Evolutionary conservation across 768 basidiomycete species (phyloP).

Genomic region (Rhodotorula sphaerocarpa): DNA sequence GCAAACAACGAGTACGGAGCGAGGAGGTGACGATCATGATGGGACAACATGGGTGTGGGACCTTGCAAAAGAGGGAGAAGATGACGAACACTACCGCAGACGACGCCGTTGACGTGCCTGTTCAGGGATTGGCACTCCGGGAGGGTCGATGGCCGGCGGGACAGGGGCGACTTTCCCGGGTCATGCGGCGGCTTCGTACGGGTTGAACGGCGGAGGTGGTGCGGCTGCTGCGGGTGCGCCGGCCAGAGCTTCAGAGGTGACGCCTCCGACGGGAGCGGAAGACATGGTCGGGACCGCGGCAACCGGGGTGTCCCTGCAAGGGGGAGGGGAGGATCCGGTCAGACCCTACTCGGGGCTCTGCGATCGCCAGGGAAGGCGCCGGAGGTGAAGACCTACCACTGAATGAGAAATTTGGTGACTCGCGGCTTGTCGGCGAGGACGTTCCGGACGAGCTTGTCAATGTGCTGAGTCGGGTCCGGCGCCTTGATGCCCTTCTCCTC

Average conservation of each 20-base stretch:
- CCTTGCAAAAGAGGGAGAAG: neutral
- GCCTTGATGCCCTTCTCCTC: slow-evolving; percentile 54
- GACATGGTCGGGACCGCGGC: neutral
- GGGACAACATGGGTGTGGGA: neutral
- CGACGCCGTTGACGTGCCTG: too few species aligned
- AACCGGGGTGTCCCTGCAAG: slow-evolving; percentile 4
- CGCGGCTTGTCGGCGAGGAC: slow-evolving; percentile 78
- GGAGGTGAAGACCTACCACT: slow-evolving; percentile 38
- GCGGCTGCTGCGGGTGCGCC: too few species aligned
- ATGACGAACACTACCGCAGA: too few species aligned
- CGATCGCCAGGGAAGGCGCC: too few species aligned
- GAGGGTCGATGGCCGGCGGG: too few species aligned
- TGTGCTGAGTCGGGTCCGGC: slow-evolving; percentile 40
- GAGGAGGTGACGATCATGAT: neutral
- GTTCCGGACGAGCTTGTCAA: slow-evolving; percentile 73
- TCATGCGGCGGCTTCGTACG: neutral
- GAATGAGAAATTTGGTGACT: slow-evolving; percentile 62
- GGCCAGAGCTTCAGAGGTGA: neutral
- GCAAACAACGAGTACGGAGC: too few species aligned
- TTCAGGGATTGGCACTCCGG: too few species aligned
- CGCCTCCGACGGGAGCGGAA: neutral
- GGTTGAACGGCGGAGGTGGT: slow-evolving; percentile 1
- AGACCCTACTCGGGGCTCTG: too few species aligned
- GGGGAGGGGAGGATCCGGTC: too few species aligned
- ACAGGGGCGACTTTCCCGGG: neutral